Evolutionary conservation across 2,329 filamentous ascomycete genomes (phyloP), one percentile per base, ranked within the genome.

Genomic region (Graphilbum fragrans): DNA sequence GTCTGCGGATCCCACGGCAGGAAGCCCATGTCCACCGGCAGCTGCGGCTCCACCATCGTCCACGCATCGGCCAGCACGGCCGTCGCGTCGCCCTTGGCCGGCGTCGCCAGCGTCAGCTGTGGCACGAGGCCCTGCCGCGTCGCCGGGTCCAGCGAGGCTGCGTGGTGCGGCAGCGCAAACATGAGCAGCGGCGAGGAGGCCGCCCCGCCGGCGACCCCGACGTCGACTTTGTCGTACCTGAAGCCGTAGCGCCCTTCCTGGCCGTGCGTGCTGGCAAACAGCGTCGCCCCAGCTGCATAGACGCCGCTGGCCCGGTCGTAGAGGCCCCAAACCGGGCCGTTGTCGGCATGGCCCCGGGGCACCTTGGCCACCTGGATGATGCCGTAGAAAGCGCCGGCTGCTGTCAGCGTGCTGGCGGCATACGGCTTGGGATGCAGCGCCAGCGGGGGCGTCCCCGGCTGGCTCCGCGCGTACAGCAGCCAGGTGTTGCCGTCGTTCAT

Each of bases 131-230:
- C 63, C 9, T 75, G 76, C 50, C 50, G 53, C 2, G 72, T 77
- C 1, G 60, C 59, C 1, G 58, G 50, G 49, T 86, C 75, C 46
- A 96, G 88, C 0, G 84, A 86, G 25, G 77, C 65, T 3, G 86
- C 57, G 50, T 96, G 92, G 58, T 96, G 92, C 19, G 88, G 86
- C 37, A 98, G 64, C 16, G 84, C 85, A 57, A 83, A 95, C 80
- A 94, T 92, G 48, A 92, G 67, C 19, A 94, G 65, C 45, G 66
- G 72, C 16, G 73, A 23, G 12, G 22, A 16, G 21, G 25, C 7
- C 4, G 38, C 38, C 25, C 27, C n/a, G 3, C 33, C n/a, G 22
- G 38, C 65, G 7, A 63, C 58, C 16, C 67, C 55, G 29, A 77
- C 66, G 6, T 88, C 90, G 1, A 66, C 70, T 53, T 85, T 90